phyloP scores from a whole-genome alignment of 73 alveolate genomes.

The Paramecium pentaurelia region DNA sequence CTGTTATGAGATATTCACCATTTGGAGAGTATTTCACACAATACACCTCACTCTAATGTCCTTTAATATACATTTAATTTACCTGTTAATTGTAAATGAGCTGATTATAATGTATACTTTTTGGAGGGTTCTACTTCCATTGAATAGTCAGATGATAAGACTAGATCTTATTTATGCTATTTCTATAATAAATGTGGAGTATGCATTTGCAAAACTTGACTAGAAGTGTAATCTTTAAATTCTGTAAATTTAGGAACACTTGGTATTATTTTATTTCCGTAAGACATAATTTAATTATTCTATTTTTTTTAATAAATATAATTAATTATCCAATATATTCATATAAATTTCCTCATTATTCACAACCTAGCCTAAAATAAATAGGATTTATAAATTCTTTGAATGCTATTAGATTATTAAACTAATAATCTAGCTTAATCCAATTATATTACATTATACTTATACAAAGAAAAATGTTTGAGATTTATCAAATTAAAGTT shows the following conservation, averaged over 20 bases:
- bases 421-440: not conserved
- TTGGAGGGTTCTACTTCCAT: conserved; percentile 42
- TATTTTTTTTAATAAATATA: not conserved
- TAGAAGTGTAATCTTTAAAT: not conserved
- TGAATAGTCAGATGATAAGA: not conserved
- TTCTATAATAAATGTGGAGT: conserved; percentile 14
- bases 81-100: conserved; percentile 25
- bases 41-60: conserved; percentile 78
- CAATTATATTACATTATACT: too few relatives aligned
- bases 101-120: conserved; percentile 5
- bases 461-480: too few relatives aligned
- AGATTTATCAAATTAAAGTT: too few relatives aligned
- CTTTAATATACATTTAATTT: not conserved
- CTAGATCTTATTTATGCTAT: not conserved
- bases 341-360: not conserved
- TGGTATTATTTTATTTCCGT: conserved; percentile 11
- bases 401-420: not conserved
- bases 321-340: not conserved
- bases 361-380: not conserved
- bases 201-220: not conserved
- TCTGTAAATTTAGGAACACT: conserved; percentile 41
- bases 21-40: conserved; percentile 74
- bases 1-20: conserved; percentile 75
- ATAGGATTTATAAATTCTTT: not conserved
- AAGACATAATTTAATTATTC: not conserved